These are phyloP conservation scores for Neurospora discreta DNA, from an alignment of 495 filamentous ascomycete genomes.

Conservation along the genomic window DNA sequence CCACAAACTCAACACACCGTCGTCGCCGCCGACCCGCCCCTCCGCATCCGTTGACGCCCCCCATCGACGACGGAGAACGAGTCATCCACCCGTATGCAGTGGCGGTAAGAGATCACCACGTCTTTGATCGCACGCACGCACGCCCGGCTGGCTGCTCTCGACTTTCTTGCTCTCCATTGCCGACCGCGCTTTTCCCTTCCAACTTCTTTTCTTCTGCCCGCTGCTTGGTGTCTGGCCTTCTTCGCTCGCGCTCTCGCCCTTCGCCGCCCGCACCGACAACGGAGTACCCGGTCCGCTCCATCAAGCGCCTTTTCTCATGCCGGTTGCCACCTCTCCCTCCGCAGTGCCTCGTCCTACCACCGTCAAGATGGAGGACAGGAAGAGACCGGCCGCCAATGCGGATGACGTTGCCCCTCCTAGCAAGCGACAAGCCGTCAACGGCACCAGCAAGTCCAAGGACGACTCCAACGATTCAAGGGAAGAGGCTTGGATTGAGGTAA, in stretches of 20 bases:
- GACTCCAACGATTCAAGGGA: constrained; percentile 70
- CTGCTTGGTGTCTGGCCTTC: constrained; percentile 14
- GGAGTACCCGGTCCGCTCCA: background rate
- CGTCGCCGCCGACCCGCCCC: background rate
- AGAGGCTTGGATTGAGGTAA: constrained; percentile 71
- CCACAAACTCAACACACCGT: background rate
- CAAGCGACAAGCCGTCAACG: constrained; percentile 81
- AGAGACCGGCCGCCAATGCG: constrained; percentile 66
- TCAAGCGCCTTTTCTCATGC: constrained; percentile 51
- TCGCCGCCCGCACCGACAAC: background rate
- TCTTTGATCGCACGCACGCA: background rate
- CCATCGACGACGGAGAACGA: background rate
- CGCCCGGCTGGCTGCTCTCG: background rate
- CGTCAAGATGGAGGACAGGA: constrained; percentile 96
- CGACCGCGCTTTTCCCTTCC: background rate
- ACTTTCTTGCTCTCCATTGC: background rate
- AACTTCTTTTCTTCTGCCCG: background rate
- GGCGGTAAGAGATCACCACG: background rate
- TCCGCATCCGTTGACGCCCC: background rate
- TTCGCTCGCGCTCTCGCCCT: constrained; percentile 18
- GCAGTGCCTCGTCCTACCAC: constrained; percentile 55
- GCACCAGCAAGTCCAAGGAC: constrained; percentile 56
- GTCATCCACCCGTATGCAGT: background rate
- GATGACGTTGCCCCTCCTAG: constrained; percentile 73
- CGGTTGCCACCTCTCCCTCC: constrained; percentile 61